phyloP scores from a whole-genome alignment of 441 rosid species.

The Pelargonium australe region DNA sequence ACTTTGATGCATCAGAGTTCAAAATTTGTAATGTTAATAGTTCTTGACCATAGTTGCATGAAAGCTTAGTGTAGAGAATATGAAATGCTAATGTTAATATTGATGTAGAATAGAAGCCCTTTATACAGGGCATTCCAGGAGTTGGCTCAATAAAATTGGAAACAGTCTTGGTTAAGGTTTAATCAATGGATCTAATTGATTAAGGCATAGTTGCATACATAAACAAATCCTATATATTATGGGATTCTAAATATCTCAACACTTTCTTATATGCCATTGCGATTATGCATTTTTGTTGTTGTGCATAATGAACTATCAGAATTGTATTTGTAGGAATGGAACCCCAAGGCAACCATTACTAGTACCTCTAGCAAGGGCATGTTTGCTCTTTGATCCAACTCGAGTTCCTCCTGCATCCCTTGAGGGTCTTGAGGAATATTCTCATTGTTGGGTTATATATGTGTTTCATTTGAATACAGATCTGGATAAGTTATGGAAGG shows the following conservation, averaged over 20 bases:
- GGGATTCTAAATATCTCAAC: constrained; percentile 1
- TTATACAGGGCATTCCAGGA: no score
- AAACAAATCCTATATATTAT: background rate
- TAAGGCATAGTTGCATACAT: no score
- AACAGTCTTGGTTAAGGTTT: no score
- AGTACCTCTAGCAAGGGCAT: constrained; percentile 76
- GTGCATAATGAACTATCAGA: background rate
- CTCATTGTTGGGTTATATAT: constrained; percentile 88
- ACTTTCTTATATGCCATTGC: background rate
- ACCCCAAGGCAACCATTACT: constrained; percentile 87
- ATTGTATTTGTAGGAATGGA: constrained; percentile 54
- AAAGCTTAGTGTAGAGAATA: no score
- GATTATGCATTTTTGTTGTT: constrained; percentile 1
- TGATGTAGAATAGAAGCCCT: no score
- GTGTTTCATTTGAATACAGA: constrained; percentile 90
- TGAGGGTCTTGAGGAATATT: constrained; percentile 76
- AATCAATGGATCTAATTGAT: background rate
- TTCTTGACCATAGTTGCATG: no score
- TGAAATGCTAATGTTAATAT: no score
- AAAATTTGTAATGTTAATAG: background rate
- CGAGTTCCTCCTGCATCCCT: constrained; percentile 88
- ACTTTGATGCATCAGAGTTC: background rate
- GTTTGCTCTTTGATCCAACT: constrained; percentile 52
- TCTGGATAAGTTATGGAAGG: constrained; percentile 84
- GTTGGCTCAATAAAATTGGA: no score